Evolutionary conservation across 768 basidiomycete genomes (phyloP).

Genomic region (Favolaschia claudopus): DNA sequence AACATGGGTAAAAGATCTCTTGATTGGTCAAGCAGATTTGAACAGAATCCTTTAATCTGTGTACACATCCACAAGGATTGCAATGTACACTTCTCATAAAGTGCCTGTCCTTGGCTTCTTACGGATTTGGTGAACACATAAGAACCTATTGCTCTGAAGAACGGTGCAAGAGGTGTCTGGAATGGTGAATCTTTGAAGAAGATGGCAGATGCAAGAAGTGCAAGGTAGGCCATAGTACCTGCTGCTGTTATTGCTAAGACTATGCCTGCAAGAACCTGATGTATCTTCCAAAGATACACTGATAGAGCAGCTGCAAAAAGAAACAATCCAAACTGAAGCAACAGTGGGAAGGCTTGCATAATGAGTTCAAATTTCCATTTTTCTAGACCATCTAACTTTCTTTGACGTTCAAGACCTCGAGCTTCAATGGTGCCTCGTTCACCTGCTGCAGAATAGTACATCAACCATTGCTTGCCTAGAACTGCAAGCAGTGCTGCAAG

Average conservation of each 20-base stretch:
- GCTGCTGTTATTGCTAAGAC: not conserved
- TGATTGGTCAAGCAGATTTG: too few relatives aligned
- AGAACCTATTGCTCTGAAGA: too few relatives aligned
- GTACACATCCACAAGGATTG: too few relatives aligned
- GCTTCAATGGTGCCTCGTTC: not conserved
- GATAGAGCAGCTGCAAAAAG: not conserved
- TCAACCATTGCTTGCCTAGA: slow-evolving; percentile 1
- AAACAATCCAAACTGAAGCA: not conserved
- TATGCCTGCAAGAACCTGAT: not conserved
- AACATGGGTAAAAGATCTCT: not conserved
- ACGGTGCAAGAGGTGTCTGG: not conserved
- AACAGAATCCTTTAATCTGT: too few relatives aligned
- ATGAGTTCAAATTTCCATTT: too few relatives aligned
- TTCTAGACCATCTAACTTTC: not conserved
- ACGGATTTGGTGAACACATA: too few relatives aligned
- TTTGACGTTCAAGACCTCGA: not conserved
- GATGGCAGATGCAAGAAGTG: not conserved
- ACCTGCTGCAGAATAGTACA: not conserved
- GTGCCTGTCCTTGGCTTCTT: too few relatives aligned
- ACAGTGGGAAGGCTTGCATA: not conserved
- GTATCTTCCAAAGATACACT: not conserved
- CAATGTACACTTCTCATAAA: too few relatives aligned
- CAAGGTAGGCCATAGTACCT: not conserved
- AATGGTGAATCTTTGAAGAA: not conserved
- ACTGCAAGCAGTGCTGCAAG: too few relatives aligned